phyloP scores from a whole-genome alignment of 768 basidiomycete genomes.

The Phaeolepiota aurea region DNA sequence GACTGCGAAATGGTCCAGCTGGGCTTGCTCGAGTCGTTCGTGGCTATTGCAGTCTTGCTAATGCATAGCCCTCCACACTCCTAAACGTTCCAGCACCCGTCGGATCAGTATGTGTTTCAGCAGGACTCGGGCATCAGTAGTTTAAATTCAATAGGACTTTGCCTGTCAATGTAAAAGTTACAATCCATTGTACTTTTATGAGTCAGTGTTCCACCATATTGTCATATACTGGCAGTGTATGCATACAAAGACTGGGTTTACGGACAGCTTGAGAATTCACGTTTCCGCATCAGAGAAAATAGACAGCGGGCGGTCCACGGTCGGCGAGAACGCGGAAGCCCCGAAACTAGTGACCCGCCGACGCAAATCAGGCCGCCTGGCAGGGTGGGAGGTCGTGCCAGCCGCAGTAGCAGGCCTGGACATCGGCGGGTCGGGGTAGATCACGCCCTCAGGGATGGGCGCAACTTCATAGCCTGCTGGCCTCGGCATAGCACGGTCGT shows the following conservation, averaged over 20 bases:
- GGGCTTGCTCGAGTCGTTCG: no score
- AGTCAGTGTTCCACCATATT: not conserved
- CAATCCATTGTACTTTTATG: no score
- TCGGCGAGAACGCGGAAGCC: not conserved
- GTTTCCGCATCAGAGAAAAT: not conserved
- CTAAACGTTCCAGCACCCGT: no score
- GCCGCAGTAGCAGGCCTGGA: constrained; percentile 3
- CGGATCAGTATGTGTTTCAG: no score
- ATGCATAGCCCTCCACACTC: no score
- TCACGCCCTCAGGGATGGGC: constrained; percentile 3
- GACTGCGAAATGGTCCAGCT: no score
- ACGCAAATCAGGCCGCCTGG: not conserved
- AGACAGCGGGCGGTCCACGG: not conserved
- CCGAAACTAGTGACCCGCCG: not conserved
- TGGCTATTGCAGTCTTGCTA: no score
- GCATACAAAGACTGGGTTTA: not conserved
- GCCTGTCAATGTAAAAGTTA: no score
- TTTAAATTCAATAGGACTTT: no score
- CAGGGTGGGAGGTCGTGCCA: not conserved
- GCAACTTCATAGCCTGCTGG: not conserved
- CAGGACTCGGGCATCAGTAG: no score
- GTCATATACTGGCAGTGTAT: not conserved
- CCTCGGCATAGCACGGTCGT: not conserved
- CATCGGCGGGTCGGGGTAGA: constrained; percentile 3
- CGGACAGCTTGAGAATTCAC: not conserved